Conservation (phyloP, 768 basidiomycete genomes). For the Gloeophyllum trabeum region DNA sequence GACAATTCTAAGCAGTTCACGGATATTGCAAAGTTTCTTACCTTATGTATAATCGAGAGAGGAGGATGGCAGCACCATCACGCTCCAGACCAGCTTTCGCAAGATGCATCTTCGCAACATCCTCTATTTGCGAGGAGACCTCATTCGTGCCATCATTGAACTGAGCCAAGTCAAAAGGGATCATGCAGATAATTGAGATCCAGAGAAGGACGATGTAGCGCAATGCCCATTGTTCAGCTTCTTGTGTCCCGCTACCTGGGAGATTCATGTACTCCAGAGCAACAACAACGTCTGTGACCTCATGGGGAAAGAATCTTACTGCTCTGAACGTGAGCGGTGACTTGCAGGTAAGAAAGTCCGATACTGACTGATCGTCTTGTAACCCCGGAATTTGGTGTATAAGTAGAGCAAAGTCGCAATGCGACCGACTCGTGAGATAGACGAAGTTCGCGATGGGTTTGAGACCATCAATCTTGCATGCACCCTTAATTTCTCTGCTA, state of each 20-base stretch:
- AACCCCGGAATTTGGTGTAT: conserved; percentile 81
- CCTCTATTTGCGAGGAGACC: conserved; percentile 48
- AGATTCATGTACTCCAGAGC: conserved; percentile 55
- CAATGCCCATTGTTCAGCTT: conserved; percentile 56
- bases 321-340: too few relatives aligned
- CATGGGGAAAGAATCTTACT: conserved; percentile 95
- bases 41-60: conserved; percentile 77
- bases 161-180: conserved; percentile 85
- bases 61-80: conserved; percentile 70
- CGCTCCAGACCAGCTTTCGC: conserved; percentile 72
- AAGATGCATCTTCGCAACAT: conserved; percentile 45
- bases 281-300: conserved; percentile 70
- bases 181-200: conserved; percentile 89
- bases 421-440: conserved; percentile 31
- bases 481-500: conserved; percentile 49
- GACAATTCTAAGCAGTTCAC: conserved; percentile 6
- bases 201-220: conserved; percentile 82
- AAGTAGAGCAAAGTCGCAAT: conserved; percentile 59
- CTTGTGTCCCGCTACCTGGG: conserved; percentile 29
- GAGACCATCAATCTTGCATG: conserved; percentile 28
- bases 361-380: conserved; percentile 80
- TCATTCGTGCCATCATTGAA: conserved; percentile 55
- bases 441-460: conserved; percentile 9
- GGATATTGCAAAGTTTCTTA: conserved; percentile 15
- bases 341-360: conserved; percentile 2